Evolutionary conservation across 306 rosid genomes (phyloP).

Genomic region (Elaeagnus macrophylla): DNA sequence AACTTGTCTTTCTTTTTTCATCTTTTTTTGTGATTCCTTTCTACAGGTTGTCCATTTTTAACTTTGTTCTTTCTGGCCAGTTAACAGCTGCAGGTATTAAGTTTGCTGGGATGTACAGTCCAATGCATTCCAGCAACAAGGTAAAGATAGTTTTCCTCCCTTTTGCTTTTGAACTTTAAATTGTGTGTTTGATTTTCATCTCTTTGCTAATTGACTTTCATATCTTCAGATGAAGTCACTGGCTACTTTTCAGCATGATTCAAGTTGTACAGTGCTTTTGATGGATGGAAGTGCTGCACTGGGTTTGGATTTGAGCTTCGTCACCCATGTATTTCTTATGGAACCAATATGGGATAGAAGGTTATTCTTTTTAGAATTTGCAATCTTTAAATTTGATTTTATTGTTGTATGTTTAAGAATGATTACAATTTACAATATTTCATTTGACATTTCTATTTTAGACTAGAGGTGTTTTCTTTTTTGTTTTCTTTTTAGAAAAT

Average conservation of each 20-base stretch:
- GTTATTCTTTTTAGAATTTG: slow-evolving; percentile 20
- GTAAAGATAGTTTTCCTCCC: slow-evolving; percentile 21
- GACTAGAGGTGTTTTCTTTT: not conserved
- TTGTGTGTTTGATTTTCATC: slow-evolving; percentile 3
- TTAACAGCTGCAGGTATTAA: slow-evolving; percentile 69
- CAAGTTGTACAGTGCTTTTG: slow-evolving; percentile 75
- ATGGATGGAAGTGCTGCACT: slow-evolving; percentile 99
- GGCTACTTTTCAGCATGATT: slow-evolving; percentile 68
- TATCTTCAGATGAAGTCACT: slow-evolving; percentile 76
- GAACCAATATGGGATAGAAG: slow-evolving; percentile 99
- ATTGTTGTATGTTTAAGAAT: not conserved
- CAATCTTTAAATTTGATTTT: not conserved
- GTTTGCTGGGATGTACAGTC: slow-evolving; percentile 87
- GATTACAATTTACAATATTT: not conserved
- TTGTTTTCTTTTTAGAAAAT: too few relatives aligned
- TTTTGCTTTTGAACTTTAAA: not conserved
- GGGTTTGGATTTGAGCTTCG: slow-evolving; percentile 97
- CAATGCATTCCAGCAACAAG: slow-evolving; percentile 84
- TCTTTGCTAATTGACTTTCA: slow-evolving; percentile 22
- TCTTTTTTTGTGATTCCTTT: slow-evolving; percentile 10
- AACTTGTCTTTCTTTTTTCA: slow-evolving; percentile 1
- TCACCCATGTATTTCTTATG: slow-evolving; percentile 79
- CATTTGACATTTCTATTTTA: not conserved
- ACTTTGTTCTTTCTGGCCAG: slow-evolving; percentile 33
- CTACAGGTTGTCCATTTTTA: slow-evolving; percentile 18